Evolutionary conservation across 139 green algal genomes (phyloP).

Genomic region (Raphidocelis subcapitata): DNA sequence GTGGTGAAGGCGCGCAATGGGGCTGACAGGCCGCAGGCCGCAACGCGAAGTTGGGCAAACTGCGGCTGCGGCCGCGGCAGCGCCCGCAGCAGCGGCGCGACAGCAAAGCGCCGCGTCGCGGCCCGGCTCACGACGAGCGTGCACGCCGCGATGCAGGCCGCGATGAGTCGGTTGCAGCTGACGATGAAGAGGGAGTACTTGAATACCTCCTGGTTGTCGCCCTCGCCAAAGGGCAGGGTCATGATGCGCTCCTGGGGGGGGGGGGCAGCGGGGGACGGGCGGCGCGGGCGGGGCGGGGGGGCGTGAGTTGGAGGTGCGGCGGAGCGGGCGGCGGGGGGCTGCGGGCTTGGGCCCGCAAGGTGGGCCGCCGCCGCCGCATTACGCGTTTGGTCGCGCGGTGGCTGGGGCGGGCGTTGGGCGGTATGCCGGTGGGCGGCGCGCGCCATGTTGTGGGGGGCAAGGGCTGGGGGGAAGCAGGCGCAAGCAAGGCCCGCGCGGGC

Average conservation of each 20-base stretch:
- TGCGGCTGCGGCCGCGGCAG: no score
- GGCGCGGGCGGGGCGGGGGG: slow-evolving; percentile 35
- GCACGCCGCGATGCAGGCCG: slow-evolving; percentile 52
- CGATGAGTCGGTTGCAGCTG: slow-evolving; percentile 92
- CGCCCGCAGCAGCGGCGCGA: no score
- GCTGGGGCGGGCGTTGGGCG: no score
- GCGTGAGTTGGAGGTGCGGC: neutral
- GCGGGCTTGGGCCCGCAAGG: neutral
- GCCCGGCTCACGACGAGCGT: slow-evolving; percentile 55
- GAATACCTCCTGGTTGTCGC: slow-evolving; percentile 73
- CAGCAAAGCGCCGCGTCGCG: no score
- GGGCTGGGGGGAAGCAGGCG: no score
- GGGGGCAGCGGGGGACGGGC: neutral
- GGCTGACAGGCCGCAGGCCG: slow-evolving; percentile 17
- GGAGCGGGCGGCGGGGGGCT: no score
- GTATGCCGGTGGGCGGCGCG: no score
- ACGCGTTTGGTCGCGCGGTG: no score
- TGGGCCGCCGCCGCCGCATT: no score
- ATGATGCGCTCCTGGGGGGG: slow-evolving; percentile 92
- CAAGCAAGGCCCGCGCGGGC: no score
- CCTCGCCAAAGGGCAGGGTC: slow-evolving; percentile 63
- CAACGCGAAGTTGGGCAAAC: slow-evolving; percentile 53
- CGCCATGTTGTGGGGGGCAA: no score
- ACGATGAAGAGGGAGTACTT: slow-evolving; percentile 93
- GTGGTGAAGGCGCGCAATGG: neutral